Evolutionary conservation across 352 stramenopile species (phyloP), one percentile per base, ranked within the genome.

Genomic region (Phytophthora niederhauseri): DNA sequence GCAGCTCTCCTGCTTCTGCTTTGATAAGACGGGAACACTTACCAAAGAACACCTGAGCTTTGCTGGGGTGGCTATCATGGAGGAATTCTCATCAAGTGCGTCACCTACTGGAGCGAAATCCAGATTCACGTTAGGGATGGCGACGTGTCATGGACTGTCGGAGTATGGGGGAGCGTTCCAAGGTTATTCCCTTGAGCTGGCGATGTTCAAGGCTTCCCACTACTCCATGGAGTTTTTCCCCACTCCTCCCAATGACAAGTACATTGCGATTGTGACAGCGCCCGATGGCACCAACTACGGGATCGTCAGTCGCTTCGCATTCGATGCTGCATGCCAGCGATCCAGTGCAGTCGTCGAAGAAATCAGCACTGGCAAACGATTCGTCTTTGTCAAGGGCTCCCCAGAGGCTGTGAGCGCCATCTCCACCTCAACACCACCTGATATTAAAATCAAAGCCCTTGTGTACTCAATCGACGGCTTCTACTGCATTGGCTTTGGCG

Each of bases 1-100:
- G 11, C 76, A 89, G 49, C 51, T 89, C n/a, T 70, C 76, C 14
- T 81, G 70, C 20, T 89, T 82, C 50, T 87, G 81, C 77, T 89
- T 89, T 36, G 81, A 89, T 66, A 89, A 89, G 70, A 89, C 81
- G 7, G 81, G 81, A 14, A 87, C 81, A 41, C 68, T 89, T 4
- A 89, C 81, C 0, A 41, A 84, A 45, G 70, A 85, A 20, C 51
- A 68, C 11, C 51, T 84, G 0, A 70, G 68, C 24, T 75, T 84
- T 12, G 34, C 69, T 4, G 79, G 79, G 17, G 65, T 84, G 3
- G 76, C 6, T 22, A 67, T 61, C n/a, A 43, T 8, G 5, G 45
- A 50, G 46, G 31, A 6, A 8, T 57, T n/a, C 11, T 66, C 22
- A 26, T 9, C 19, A 6, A 28, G 6, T 34, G 54, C 53, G 24